phyloP scores from a whole-genome alignment of 805 yeast genomes.

The Wickerhamomyces silvicola region DNA sequence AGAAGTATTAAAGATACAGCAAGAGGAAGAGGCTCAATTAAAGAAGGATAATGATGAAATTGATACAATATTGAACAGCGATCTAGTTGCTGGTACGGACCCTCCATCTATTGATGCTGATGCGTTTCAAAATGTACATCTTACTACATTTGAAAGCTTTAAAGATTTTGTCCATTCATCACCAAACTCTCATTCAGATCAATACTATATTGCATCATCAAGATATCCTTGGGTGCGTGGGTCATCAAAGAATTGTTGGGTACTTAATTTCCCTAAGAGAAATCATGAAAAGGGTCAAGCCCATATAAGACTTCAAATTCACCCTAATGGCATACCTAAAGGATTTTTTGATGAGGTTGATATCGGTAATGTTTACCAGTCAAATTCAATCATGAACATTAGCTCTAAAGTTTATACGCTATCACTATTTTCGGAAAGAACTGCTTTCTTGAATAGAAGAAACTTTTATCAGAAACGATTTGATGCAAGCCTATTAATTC shows the following conservation, averaged over 20 bases:
- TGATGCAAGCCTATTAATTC: slow-evolving; percentile 12
- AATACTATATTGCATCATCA: slow-evolving; percentile 14
- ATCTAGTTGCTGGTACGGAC: slow-evolving; percentile 5
- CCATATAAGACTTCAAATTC: slow-evolving; percentile 21
- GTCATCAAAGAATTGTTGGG: slow-evolving; percentile 25
- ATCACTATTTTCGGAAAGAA: slow-evolving; percentile 9
- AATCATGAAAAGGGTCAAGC: slow-evolving; percentile 9
- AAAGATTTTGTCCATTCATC: slow-evolving; percentile 22
- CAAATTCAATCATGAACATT: slow-evolving; percentile 12
- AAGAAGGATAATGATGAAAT: slow-evolving; percentile 5
- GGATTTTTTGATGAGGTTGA: slow-evolving; percentile 13
- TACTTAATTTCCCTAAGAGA: slow-evolving; percentile 18
- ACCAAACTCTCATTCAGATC: slow-evolving; percentile 2
- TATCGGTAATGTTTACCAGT: slow-evolving; percentile 2
- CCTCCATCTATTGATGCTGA: slow-evolving; percentile 12
- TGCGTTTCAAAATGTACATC: slow-evolving; percentile 18
- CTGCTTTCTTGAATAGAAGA: slow-evolving; percentile 3
- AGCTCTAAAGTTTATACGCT: slow-evolving; percentile 15
- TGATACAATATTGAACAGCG: slow-evolving; percentile 4
- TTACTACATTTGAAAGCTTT: slow-evolving; percentile 33
- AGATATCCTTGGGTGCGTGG: slow-evolving; percentile 30
- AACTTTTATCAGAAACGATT: slow-evolving; percentile 12
- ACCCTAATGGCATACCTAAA: slow-evolving; percentile 8
- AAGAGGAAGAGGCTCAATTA: slow-evolving; percentile 5
- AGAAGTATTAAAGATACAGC: slow-evolving; percentile 7